Conservation (phyloP, 441 rosid species). For the Geranium incanum region DNA sequence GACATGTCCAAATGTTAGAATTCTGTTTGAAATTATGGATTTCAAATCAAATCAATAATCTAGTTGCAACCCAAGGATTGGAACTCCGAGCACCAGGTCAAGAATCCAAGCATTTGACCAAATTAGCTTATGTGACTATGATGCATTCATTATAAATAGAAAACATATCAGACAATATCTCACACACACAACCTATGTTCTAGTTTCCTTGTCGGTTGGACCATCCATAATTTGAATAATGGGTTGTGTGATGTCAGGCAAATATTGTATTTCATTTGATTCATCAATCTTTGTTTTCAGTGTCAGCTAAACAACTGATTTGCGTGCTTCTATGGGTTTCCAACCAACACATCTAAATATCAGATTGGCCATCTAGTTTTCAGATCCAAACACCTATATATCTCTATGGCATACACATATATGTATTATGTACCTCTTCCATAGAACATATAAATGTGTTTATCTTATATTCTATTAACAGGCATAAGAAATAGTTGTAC, state of each 20-base stretch:
- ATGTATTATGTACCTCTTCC: conserved; percentile 2
- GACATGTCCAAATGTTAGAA: too few species aligned
- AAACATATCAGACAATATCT: too few species aligned
- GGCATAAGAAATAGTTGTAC: neutral
- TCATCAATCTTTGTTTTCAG: conserved; percentile 22
- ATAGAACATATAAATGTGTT: neutral
- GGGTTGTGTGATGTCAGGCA: conserved; percentile 30
- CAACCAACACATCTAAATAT: conserved; percentile 35
- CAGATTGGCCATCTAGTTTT: conserved; percentile 19
- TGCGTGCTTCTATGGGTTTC: conserved; percentile 51
- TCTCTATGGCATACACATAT: neutral
- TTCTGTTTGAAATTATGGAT: too few species aligned
- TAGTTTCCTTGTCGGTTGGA: conserved; percentile 38
- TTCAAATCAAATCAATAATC: too few species aligned
- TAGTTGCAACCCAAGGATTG: too few species aligned
- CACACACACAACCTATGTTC: conserved; percentile 7
- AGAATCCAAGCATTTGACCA: too few species aligned
- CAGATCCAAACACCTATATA: conserved; percentile 18
- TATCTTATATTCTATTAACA: neutral
- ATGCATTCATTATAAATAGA: conserved; percentile 4
- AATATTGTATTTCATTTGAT: conserved; percentile 9
- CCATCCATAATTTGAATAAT: conserved; percentile 26
- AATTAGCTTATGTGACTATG: conserved; percentile 7
- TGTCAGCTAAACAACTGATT: conserved; percentile 63
- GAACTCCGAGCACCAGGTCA: too few species aligned